A percentile compares a stretch with the other conserved stretches of the same genome.
Evolutionary conservation across 306 rosid genomes (phyloP).

Genomic region (Prunus persica): DNA sequence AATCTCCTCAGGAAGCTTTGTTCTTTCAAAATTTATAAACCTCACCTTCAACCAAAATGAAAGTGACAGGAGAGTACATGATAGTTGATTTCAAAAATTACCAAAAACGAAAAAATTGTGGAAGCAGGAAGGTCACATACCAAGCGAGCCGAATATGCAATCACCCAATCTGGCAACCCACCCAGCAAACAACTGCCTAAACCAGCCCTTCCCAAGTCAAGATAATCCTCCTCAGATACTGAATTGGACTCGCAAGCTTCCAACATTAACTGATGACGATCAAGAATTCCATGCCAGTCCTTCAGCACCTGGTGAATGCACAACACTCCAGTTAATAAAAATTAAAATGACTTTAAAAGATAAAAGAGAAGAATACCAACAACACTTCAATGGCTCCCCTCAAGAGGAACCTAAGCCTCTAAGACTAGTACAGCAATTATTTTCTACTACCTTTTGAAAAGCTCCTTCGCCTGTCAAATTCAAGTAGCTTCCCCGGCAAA

Average conservation of each 20-base stretch:
- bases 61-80: conserved; percentile 25
- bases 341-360: conserved; percentile 1
- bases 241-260: conserved; percentile 87
- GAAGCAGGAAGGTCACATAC: conserved; percentile 42
- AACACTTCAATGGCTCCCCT: neutral
- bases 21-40: conserved; percentile 84
- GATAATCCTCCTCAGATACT: conserved; percentile 86
- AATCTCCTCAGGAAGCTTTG: conserved; percentile 93
- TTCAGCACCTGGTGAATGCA: conserved; percentile 64
- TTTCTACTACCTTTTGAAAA: conserved; percentile 62
- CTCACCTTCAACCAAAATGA: conserved; percentile 65
- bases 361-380: conserved; percentile 3
- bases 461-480: conserved; percentile 98
- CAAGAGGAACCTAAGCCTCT: neutral
- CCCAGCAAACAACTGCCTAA: conserved; percentile 96
- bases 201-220: conserved; percentile 93
- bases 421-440: neutral
- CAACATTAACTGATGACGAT: conserved; percentile 79
- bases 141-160: conserved; percentile 95
- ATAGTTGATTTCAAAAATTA: neutral
- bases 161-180: conserved; percentile 95
- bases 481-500: conserved; percentile 95
- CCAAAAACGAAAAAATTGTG: neutral
- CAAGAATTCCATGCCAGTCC: conserved; percentile 88
- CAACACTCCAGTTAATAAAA: conserved; percentile 27